Conservation (phyloP, 306 rosid species). For the Sphenostylis stenocarpa region DNA sequence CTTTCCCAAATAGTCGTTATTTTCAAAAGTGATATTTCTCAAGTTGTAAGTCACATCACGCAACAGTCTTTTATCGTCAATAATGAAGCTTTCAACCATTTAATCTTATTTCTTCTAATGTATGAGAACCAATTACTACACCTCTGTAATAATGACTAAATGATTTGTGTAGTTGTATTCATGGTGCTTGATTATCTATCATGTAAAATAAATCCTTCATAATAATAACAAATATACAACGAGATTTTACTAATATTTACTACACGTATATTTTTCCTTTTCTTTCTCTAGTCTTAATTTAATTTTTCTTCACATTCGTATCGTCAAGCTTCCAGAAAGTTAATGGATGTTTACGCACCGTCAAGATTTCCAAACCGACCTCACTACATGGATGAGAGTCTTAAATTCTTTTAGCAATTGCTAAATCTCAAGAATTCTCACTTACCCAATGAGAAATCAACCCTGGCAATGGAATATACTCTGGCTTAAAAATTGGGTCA, state of each 20-base stretch:
- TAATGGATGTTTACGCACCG: neutral
- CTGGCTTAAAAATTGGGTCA: slow-evolving; percentile 87
- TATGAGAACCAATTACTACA: too few relatives aligned
- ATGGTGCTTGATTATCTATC: neutral
- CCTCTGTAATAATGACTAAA: too few relatives aligned
- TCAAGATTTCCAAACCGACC: neutral
- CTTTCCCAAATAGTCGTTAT: too few relatives aligned
- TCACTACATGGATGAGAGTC: neutral
- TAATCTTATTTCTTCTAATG: too few relatives aligned
- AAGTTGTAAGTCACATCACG: too few relatives aligned
- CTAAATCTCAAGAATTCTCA: slow-evolving; percentile 14
- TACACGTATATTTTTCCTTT: neutral
- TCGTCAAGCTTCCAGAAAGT: slow-evolving; percentile 5
- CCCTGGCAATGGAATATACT: slow-evolving; percentile 56
- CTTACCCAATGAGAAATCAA: slow-evolving; percentile 74
- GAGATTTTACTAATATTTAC: neutral
- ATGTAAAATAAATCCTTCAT: neutral
- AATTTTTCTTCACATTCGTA: neutral
- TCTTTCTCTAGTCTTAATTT: neutral
- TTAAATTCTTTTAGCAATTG: neutral
- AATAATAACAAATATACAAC: neutral
- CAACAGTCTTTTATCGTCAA: too few relatives aligned
- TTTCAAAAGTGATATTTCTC: too few relatives aligned
- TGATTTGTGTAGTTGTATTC: too few relatives aligned
- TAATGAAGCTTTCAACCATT: too few relatives aligned